These are phyloP conservation scores for Castanea crenata DNA, from an alignment of 306 rosid genomes.

Conservation along the genomic window DNA sequence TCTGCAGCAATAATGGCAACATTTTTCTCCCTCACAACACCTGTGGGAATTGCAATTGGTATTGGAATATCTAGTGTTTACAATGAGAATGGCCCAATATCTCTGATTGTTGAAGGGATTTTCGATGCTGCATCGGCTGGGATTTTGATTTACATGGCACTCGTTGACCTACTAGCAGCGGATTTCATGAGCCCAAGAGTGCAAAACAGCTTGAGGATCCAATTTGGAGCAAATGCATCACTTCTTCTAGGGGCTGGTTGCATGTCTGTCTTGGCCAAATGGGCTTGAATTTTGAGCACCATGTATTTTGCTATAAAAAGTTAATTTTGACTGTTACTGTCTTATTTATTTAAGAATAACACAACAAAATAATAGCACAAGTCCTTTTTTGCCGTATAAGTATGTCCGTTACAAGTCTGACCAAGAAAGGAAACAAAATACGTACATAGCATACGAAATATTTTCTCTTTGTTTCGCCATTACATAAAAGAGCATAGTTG, in stretches of 20 bases:
- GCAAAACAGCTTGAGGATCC: constrained; percentile 49
- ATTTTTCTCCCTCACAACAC: constrained; percentile 70
- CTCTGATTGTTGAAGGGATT: constrained; percentile 60
- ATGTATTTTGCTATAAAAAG: not conserved
- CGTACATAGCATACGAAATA: no score
- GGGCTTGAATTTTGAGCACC: constrained; percentile 46
- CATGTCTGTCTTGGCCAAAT: constrained; percentile 63
- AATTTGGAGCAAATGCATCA: constrained; percentile 46
- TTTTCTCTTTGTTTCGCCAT: no score
- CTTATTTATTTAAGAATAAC: no score
- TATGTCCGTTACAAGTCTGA: no score
- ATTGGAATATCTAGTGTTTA: constrained; percentile 48
- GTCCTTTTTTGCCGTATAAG: no score
- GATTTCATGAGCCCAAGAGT: constrained; percentile 66
- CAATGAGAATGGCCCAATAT: constrained; percentile 42
- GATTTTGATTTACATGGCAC: constrained; percentile 71
- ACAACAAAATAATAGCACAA: no score
- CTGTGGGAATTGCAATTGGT: constrained; percentile 65
- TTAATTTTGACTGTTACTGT: no score
- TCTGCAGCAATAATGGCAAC: constrained; percentile 54
- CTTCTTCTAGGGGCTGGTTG: constrained; percentile 71
- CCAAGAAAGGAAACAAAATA: no score
- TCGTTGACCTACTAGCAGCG: constrained; percentile 72
- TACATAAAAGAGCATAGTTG: no score
- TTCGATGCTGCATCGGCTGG: constrained; percentile 68